Evolutionary conservation across 1,284 basidiomycete genomes (phyloP).

Genomic region (Ustilago bromivora): DNA sequence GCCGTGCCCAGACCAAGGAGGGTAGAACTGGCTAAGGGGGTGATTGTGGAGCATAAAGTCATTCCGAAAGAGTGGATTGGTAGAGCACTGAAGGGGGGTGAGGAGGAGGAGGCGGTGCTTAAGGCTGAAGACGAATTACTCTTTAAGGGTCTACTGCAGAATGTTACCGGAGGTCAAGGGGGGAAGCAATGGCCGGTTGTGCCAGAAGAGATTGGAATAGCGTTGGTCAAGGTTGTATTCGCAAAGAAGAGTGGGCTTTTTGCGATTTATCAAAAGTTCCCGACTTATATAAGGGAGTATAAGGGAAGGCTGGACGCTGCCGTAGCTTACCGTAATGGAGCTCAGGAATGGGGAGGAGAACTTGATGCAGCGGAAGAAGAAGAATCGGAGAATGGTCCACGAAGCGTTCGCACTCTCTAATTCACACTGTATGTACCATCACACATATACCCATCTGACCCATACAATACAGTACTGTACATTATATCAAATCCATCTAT

Average conservation of each 20-base stretch:
- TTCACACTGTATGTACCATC: neutral
- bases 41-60: constrained; percentile 15
- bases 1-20: constrained; percentile 15
- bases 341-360: constrained; percentile 11
- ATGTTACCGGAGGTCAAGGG: neutral
- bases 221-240: constrained; percentile 37
- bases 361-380: constrained; percentile 29
- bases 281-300: constrained; percentile 35
- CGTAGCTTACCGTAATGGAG: neutral
- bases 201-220: constrained; percentile 38
- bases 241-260: constrained; percentile 44
- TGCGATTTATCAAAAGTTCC: constrained; percentile 22
- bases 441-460: neutral
- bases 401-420: constrained; percentile 44
- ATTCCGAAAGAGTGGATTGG: constrained; percentile 15
- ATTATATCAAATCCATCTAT: neutral
- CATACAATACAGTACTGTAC: neutral
- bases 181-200: neutral
- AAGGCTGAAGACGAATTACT: constrained; percentile 23
- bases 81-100: neutral
- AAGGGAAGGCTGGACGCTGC: neutral
- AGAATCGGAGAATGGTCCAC: constrained; percentile 15
- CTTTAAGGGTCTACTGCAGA: constrained; percentile 25
- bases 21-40: constrained; percentile 14
- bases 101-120: neutral